Evolutionary conservation across 805 yeast genomes (phyloP).

Genomic region (Kluyveromyces dobzhanskii): DNA sequence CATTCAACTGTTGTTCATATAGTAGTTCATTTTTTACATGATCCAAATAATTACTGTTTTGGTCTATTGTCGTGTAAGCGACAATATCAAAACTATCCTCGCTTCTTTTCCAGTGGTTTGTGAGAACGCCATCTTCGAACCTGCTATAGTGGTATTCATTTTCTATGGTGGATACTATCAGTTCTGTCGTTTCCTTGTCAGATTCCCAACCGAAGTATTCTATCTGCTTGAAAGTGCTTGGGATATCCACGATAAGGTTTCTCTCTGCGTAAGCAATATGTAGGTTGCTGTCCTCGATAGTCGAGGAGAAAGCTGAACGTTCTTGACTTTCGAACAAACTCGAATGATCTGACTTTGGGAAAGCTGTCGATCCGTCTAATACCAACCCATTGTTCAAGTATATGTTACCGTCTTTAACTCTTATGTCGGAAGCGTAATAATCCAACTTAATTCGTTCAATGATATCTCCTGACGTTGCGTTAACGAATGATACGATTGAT

Average conservation of each 20-base stretch:
- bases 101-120: slow-evolving; percentile 35
- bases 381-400: slow-evolving; percentile 7
- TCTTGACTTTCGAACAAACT: background rate
- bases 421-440: background rate
- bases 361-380: slow-evolving; percentile 13
- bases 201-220: slow-evolving; percentile 11
- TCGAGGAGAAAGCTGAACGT: no score
- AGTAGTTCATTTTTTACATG: slow-evolving; percentile 14
- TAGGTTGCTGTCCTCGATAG: no score
- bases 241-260: slow-evolving; percentile 8
- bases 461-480: slow-evolving; percentile 26
- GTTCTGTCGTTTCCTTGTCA: slow-evolving; percentile 11
- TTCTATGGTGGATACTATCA: slow-evolving; percentile 11
- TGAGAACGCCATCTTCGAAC: slow-evolving; percentile 17
- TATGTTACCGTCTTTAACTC: slow-evolving; percentile 2
- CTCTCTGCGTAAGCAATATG: background rate
- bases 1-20: slow-evolving; percentile 11
- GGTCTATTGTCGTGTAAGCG: slow-evolving; percentile 24
- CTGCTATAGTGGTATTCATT: slow-evolving; percentile 13
- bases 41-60: slow-evolving; percentile 12
- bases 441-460: background rate
- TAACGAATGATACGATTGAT: slow-evolving; percentile 29
- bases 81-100: slow-evolving; percentile 33
- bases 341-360: slow-evolving; percentile 1
- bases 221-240: slow-evolving; percentile 10